Conservation (phyloP, 768 basidiomycete genomes). For the Serendipita sp. region DNA sequence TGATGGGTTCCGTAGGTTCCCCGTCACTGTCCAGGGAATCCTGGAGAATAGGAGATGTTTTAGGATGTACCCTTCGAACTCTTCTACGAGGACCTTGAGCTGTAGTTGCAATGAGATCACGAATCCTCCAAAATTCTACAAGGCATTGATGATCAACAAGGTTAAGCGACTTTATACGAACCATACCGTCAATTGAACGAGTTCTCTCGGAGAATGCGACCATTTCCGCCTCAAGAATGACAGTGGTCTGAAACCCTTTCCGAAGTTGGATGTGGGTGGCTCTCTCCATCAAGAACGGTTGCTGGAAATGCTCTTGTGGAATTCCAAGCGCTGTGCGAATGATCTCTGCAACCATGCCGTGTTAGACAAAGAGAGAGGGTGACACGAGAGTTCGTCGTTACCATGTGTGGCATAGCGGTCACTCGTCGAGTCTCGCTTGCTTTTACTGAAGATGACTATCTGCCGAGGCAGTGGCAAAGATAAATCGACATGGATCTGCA, state of each 20-base stretch:
- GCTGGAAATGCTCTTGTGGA: constrained; percentile 8
- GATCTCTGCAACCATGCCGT: constrained; percentile 16
- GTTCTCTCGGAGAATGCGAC: constrained; percentile 54
- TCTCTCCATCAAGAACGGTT: constrained; percentile 5
- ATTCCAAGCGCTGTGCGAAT: constrained; percentile 47
- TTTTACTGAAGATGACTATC: constrained; percentile 80
- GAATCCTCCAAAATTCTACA: constrained; percentile 64
- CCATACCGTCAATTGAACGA: constrained; percentile 51
- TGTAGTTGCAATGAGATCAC: constrained; percentile 39
- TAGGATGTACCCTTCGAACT: too few species aligned
- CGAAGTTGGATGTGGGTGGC: background rate
- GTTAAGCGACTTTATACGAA: background rate
- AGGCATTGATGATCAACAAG: background rate
- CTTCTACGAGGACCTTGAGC: constrained; percentile 35
- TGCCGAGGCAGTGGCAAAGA: constrained; percentile 21
- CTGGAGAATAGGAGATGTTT: background rate
- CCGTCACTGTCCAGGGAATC: background rate
- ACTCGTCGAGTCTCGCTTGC: constrained; percentile 61
- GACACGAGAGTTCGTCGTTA: constrained; percentile 13
- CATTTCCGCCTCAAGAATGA: constrained; percentile 75
- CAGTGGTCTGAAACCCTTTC: constrained; percentile 11
- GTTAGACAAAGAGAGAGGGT: background rate
- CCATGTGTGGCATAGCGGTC: constrained; percentile 56
- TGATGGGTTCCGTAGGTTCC: background rate
- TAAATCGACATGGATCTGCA: constrained; percentile 72